These are phyloP conservation scores for Akanthomyces lecanii DNA, from an alignment of 2,329 filamentous ascomycete species.

Conservation along the genomic window DNA sequence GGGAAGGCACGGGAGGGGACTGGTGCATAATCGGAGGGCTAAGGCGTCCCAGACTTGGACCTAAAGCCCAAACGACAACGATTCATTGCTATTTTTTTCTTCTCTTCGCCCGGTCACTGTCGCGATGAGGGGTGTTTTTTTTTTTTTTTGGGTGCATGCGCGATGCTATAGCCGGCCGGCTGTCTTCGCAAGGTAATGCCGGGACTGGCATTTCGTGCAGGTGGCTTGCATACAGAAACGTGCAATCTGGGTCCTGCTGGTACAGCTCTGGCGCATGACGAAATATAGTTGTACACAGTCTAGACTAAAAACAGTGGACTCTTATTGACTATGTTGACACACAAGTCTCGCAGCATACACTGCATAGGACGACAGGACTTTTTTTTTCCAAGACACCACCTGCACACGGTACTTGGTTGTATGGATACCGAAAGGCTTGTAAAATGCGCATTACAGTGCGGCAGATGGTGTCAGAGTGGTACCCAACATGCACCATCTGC, in stretches of 20 bases:
- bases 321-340: neutral
- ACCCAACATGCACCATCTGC: too few relatives aligned
- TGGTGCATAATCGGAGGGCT: neutral
- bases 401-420: neutral
- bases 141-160: neutral
- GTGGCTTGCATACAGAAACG: neutral
- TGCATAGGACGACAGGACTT: neutral
- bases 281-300: neutral
- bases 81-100: neutral
- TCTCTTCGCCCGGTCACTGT: neutral
- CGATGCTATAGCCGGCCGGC: neutral
- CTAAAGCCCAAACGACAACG: neutral
- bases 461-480: neutral
- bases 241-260: neutral
- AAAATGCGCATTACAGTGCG: neutral
- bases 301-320: slow-evolving; percentile 8
- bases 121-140: neutral
- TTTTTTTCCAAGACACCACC: neutral
- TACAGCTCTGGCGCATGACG: neutral
- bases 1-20: neutral
- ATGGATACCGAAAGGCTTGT: neutral
- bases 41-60: neutral
- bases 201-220: slow-evolving; percentile 2
- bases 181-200: slow-evolving; percentile 2
- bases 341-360: neutral